A percentile compares a stretch with the other conserved stretches of the same genome.
Evolutionary conservation across 345 rosid species (phyloP).

Genomic region (Corymbia maculata): DNA sequence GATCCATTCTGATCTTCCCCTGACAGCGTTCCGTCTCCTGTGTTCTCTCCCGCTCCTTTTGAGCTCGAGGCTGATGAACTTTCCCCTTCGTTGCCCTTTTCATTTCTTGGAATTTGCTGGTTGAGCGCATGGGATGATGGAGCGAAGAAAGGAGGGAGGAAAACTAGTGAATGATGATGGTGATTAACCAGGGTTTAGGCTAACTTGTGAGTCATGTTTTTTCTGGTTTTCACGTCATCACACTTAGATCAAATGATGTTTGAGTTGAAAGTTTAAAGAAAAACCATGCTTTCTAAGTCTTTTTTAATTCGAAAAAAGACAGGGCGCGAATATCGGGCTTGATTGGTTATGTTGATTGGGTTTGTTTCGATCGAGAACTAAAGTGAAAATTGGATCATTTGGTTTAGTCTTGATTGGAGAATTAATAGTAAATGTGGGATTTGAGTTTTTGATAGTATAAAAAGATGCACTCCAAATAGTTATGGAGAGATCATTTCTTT

Average conservation of each 20-base stretch:
- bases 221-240: neutral
- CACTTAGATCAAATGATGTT: neutral
- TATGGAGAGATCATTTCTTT: neutral
- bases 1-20: neutral
- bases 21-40: neutral
- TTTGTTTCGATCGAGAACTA: neutral
- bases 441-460: neutral
- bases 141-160: neutral
- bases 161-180: neutral
- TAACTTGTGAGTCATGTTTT: neutral
- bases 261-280: neutral
- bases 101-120: neutral
- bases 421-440: neutral
- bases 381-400: neutral
- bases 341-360: neutral
- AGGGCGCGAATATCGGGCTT: neutral
- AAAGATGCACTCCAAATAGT: neutral
- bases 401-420: neutral
- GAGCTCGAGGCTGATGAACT: neutral
- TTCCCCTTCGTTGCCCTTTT: neutral
- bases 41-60: neutral
- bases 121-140: neutral
- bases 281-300: neutral
- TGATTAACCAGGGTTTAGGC: neutral
- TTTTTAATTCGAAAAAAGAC: neutral